Base-by-base conservation (phyloP, 257 asterid species). In the Osmanthus fragrans region DNA sequence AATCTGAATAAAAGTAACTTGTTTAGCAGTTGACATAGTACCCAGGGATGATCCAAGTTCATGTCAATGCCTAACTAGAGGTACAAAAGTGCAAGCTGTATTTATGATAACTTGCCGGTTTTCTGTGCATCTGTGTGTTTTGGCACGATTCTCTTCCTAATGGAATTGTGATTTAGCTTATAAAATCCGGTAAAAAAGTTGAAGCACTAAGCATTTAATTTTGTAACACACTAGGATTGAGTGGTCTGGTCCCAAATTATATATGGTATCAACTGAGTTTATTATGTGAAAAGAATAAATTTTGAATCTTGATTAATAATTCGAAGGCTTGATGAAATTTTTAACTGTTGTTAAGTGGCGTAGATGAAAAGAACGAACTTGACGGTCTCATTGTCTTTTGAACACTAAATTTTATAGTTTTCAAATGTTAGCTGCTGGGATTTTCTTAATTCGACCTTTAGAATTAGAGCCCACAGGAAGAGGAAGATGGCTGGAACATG, bases 401-500 rank as follows among this genome's bases (percentile, higher is more conserved):
- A 23, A 60, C 32, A 3, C 32, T 7, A 4, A 60, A 60, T 0
- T 60, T 23, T 3, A 21, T 21, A 27, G 5, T 58, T 23, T 21
- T 23, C 7, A 21, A 23, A n/a, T n/a, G 30, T 60, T n/a, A 2
- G 67, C 67, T n/a, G 2, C 32, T 60, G 16, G 67, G 33, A 10
- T n/a, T 21, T 60, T 60, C 27, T 23, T n/a, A 60, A 23, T 8
- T 58, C 2, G 30, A 2, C 33, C 67, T 10, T 60, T 4, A 23
- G 74, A 63, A 40, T 60, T 3, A 23, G 74, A 64, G 60, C 58
- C 60, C 30, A 49, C 33, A 25, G 49, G 60, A 81, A 47, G 34
- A 71, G 64, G 60, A 81, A 47, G 34, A 71, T 19, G 10, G 40
- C 45, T 30, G 58, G 37, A 65, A 33, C 54, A 32, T 23, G 32